Conservation (phyloP, 805 yeast species). For the Wickerhamiella shivajii region DNA sequence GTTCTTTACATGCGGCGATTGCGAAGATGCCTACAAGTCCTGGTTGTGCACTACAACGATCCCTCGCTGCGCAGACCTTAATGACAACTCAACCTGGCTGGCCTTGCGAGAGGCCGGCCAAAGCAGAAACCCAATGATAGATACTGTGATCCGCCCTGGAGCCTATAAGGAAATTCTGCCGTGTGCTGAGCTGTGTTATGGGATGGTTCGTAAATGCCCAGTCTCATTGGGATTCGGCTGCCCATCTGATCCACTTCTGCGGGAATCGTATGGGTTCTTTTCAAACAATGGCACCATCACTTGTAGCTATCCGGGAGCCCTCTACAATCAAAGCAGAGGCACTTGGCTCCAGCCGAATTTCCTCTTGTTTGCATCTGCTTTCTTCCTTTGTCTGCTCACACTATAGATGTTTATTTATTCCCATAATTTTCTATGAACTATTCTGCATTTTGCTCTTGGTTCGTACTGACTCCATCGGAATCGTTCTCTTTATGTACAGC, state of each 20-base stretch:
- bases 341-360: not conserved
- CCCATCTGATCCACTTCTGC: slow-evolving; percentile 31
- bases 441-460: no score
- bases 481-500: no score
- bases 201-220: slow-evolving; percentile 75
- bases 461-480: no score
- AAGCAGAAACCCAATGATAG: slow-evolving; percentile 49
- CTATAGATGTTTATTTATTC: no score
- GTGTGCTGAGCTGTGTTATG: slow-evolving; percentile 66
- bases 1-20: slow-evolving; percentile 54
- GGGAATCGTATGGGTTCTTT: slow-evolving; percentile 20
- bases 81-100: slow-evolving; percentile 23
- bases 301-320: slow-evolving; percentile 27
- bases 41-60: slow-evolving; percentile 87
- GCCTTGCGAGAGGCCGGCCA: slow-evolving; percentile 32
- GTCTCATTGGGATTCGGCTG: slow-evolving; percentile 59
- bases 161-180: slow-evolving; percentile 73
- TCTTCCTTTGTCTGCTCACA: no score
- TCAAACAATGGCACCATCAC: slow-evolving; percentile 23
- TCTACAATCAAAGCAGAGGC: slow-evolving; percentile 14
- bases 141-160: slow-evolving; percentile 39
- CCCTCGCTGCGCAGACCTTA: slow-evolving; percentile 59
- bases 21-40: slow-evolving; percentile 52
- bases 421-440: no score
- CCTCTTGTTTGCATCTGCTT: no score